Conservation (phyloP, 2,329 filamentous ascomycete species). For the Arthrobotrys megalospora region DNA sequence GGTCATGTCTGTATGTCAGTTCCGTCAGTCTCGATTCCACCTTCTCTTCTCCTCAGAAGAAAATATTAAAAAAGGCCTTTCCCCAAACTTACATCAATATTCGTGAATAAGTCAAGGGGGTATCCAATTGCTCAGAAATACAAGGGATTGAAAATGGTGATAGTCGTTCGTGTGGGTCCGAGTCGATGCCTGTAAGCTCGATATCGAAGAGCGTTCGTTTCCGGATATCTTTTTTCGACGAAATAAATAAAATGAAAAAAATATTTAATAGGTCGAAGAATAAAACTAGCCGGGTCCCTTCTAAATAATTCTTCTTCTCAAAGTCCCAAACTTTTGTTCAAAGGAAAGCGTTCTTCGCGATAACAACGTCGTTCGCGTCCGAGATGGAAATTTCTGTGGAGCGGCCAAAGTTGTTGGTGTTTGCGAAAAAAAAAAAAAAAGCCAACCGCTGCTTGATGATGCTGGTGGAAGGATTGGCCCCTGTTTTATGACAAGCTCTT, state of each 20-base stretch:
- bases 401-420: slow-evolving; percentile 51
- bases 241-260: slow-evolving; percentile 2
- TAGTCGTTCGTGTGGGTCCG: background rate
- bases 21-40: background rate
- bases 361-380: slow-evolving; percentile 38
- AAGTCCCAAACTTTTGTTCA: slow-evolving; percentile 23
- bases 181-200: slow-evolving; percentile 11
- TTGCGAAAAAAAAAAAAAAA: slow-evolving; percentile 57
- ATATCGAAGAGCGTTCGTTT: slow-evolving; percentile 31
- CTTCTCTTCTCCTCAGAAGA: background rate
- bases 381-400: slow-evolving; percentile 11
- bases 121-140: slow-evolving; percentile 26
- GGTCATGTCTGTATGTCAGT: slow-evolving; percentile 22
- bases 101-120: slow-evolving; percentile 14
- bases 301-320: slow-evolving; percentile 9
- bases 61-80: background rate
- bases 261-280: slow-evolving; percentile 26
- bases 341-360: slow-evolving; percentile 22
- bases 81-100: slow-evolving; percentile 44
- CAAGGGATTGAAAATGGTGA: background rate
- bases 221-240: slow-evolving; percentile 13
- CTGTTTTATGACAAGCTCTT: slow-evolving; percentile 58
- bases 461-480: slow-evolving; percentile 58
- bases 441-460: slow-evolving; percentile 59
- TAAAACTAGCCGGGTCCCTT: background rate